Evolutionary conservation across 257 asterid species (phyloP), one percentile per base, ranked within the genome.

Genomic region (Solanum sitiens): DNA sequence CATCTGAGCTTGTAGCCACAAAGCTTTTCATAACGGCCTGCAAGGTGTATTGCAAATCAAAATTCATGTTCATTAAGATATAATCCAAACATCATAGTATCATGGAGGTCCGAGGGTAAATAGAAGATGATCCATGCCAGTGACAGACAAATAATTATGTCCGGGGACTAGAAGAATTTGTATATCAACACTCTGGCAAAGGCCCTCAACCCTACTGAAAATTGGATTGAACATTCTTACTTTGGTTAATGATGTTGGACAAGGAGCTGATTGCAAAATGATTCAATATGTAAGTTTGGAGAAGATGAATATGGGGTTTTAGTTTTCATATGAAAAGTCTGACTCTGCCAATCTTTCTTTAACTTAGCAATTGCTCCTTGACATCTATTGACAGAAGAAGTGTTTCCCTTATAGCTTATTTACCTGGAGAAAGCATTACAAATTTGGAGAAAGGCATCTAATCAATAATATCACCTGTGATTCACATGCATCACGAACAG

Each of bases 21-120:
- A 92, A 97, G 89, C 98, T 97, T 91, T 95, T 97, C 98, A 97
- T 97, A 86, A 97, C 89, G 84, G 99, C 99, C 99, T 96, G 98
- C 89, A 89, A 87, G 87, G 50, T 67, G 75, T 50, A 67, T 61
- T 42, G 56, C 85, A 53, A 85, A 10, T 27, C 42, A 47, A 45
- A 30, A 53, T 33, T 35, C 70, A 21, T 56, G 70, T 21, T n/a
- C 44, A 32, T 42, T 42, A 86, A 32, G 50, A 71, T 71, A 68
- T 15, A 40, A 50, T 50, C n/a, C 85, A 18, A 30, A 47, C 44
- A 47, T 80, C 63, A 30, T 68, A 50, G 59, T 76, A 50, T 87
- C 16, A 25, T 40, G 44, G 70, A 20, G 85, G 20, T 80, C 30
- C 3, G 18, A 18, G 70, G 44, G 70, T 45, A 80, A 30, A 47